These are phyloP conservation scores for Pezicula carpinea DNA, from an alignment of 2,329 filamentous ascomycete genomes.

Conservation along the genomic window DNA sequence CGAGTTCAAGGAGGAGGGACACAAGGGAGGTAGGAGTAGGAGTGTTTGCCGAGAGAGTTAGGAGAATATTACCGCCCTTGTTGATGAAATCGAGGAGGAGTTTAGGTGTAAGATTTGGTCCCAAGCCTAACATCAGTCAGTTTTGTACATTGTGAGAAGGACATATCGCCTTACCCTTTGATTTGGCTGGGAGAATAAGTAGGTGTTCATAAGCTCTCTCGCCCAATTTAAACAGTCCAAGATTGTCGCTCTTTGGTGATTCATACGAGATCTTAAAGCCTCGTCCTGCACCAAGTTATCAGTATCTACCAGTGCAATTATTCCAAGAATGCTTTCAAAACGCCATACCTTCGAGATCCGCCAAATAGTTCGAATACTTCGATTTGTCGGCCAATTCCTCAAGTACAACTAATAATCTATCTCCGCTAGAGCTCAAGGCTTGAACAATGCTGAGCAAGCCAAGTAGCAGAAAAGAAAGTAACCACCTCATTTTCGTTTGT, in stretches of 20 bases:
- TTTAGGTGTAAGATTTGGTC: conserved; percentile 81
- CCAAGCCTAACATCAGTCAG: conserved; percentile 57
- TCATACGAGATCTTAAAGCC: conserved; percentile 79
- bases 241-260: conserved; percentile 72
- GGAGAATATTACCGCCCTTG: conserved; percentile 82
- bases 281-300: conserved; percentile 51
- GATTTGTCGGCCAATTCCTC: conserved; percentile 79
- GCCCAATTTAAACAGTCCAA: conserved; percentile 80
- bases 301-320: conserved; percentile 6
- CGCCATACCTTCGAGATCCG: conserved; percentile 61
- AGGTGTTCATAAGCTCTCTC: conserved; percentile 89
- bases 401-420: conserved; percentile 77
- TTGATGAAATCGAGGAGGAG: conserved; percentile 88
- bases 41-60: conserved; percentile 71
- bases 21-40: conserved; percentile 69
- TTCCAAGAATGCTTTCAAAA: neutral
- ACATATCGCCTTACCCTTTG: conserved; percentile 63
- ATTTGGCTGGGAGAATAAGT: conserved; percentile 80
- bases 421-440: conserved; percentile 75
- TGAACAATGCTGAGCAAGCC: conserved; percentile 62
- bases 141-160: conserved; percentile 3
- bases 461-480: conserved; percentile 65
- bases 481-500: conserved; percentile 63
- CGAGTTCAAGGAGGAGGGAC: conserved; percentile 79
- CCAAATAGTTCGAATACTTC: conserved; percentile 77